Conservation (phyloP, 2,329 filamentous ascomycete genomes). For the Pyricularia grisea region DNA sequence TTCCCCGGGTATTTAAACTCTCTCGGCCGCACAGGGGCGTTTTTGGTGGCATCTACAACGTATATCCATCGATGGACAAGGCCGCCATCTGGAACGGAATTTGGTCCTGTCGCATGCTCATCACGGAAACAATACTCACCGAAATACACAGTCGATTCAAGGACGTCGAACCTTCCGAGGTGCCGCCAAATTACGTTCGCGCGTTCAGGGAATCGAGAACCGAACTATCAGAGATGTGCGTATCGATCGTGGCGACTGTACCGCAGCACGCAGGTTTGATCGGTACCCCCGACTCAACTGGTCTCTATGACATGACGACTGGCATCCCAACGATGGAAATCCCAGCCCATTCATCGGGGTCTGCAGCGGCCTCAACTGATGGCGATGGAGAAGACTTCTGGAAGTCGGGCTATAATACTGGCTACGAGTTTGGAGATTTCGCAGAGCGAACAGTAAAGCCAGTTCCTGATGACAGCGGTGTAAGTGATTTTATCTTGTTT, state of each 20-base stretch:
- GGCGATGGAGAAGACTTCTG: not conserved
- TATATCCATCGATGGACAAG: slow-evolving; percentile 33
- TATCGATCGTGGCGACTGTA: slow-evolving; percentile 34
- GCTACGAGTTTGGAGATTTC: not conserved
- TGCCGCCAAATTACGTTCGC: slow-evolving; percentile 18
- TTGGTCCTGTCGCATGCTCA: slow-evolving; percentile 33
- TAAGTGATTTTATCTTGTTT: not conserved
- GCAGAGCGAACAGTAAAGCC: not conserved
- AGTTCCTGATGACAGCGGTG: slow-evolving; percentile 14
- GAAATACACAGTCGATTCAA: slow-evolving; percentile 27
- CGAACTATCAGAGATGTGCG: slow-evolving; percentile 28
- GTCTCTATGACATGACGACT: not conserved
- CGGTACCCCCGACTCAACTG: slow-evolving; percentile 13
- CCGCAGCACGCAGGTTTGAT: slow-evolving; percentile 41
- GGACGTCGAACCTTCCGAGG: slow-evolving; percentile 13
- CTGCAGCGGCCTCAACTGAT: not conserved
- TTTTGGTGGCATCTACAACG: slow-evolving; percentile 30
- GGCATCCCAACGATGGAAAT: not conserved
- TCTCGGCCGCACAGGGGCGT: slow-evolving; percentile 29
- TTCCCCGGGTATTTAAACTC: slow-evolving; percentile 30
- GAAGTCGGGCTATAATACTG: not conserved
- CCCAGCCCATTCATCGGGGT: not conserved
- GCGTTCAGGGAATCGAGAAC: slow-evolving; percentile 26
- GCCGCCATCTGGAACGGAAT: slow-evolving; percentile 39
- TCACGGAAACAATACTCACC: slow-evolving; percentile 36